Evolutionary conservation across 139 green algal species (phyloP).

Genomic region (Chlorella vulgaris): DNA sequence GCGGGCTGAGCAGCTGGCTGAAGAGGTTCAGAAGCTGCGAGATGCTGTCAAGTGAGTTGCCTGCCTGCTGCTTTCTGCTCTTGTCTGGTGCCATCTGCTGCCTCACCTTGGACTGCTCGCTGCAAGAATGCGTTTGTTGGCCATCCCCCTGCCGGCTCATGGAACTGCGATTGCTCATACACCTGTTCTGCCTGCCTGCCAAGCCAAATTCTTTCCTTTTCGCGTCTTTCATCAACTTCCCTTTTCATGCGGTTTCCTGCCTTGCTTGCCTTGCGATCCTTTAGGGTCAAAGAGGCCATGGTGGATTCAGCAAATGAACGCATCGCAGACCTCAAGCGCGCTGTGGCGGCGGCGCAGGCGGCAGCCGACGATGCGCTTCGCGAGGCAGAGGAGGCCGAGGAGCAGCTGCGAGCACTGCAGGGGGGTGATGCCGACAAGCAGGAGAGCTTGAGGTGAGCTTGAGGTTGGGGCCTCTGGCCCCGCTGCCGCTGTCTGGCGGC

Average conservation of each 20-base stretch:
- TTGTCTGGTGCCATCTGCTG: not conserved
- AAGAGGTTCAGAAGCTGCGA: constrained; percentile 17
- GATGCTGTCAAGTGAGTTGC: constrained; percentile 48
- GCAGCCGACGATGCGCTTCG: constrained; percentile 52
- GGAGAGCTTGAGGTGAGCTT: constrained; percentile 13
- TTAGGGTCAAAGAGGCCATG: constrained; percentile 77
- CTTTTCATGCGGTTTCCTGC: too few relatives aligned
- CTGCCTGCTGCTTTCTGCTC: not conserved
- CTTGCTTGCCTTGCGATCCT: too few relatives aligned
- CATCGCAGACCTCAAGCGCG: constrained; percentile 61
- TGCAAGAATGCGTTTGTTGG: too few relatives aligned
- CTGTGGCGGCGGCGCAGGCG: constrained; percentile 50
- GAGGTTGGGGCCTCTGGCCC: not conserved
- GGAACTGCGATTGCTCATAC: too few relatives aligned
- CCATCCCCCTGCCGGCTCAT: too few relatives aligned
- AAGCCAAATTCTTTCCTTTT: too few relatives aligned
- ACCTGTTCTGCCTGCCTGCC: too few relatives aligned
- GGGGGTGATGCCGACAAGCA: constrained; percentile 34
- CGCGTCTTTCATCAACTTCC: too few relatives aligned
- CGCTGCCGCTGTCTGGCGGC: not conserved
- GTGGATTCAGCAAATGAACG: constrained; percentile 74
- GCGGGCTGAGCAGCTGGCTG: constrained; percentile 6
- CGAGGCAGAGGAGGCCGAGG: constrained; percentile 52
- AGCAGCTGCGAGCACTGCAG: constrained; percentile 40
- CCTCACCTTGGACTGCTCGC: too few relatives aligned